A percentile compares a stretch with the other conserved stretches of the same genome.
These are phyloP conservation scores for Ceratocystiopsis minuta DNA, from an alignment of 2,329 filamentous ascomycete species.

Conservation along the genomic window DNA sequence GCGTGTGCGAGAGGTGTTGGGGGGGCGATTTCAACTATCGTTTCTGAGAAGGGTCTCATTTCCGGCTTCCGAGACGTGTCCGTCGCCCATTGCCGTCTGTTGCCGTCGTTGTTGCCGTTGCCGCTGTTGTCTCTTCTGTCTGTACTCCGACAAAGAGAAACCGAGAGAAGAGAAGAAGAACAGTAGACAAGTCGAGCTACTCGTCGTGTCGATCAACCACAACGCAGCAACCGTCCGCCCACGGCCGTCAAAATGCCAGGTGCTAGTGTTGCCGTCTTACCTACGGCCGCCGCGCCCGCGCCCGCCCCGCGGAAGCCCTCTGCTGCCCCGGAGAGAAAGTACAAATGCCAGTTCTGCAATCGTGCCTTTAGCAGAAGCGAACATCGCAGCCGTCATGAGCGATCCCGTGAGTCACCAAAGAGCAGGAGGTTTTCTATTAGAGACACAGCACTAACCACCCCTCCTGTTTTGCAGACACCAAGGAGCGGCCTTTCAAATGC, in stretches of 20 bases:
- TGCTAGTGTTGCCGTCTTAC: slow-evolving; percentile 46
- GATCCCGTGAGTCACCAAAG: slow-evolving; percentile 65
- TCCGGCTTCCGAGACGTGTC: slow-evolving; percentile 16
- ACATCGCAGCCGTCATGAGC: slow-evolving; percentile 89
- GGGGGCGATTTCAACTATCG: slow-evolving; percentile 41
- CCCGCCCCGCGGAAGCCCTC: slow-evolving; percentile 59
- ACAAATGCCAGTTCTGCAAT: slow-evolving; percentile 98
- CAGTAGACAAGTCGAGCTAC: not conserved
- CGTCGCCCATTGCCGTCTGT: slow-evolving; percentile 6
- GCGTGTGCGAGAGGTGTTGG: slow-evolving; percentile 41
- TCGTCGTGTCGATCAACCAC: not conserved
- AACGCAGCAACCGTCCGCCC: slow-evolving; percentile 11
- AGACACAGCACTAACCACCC: no score
- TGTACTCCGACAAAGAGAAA: slow-evolving; percentile 5
- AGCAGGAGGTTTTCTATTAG: not conserved
- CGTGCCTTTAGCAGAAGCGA: slow-evolving; percentile 94
- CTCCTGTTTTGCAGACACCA: slow-evolving; percentile 61
- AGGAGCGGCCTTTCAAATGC: slow-evolving; percentile 97
- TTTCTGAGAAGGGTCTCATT: slow-evolving; percentile 23
- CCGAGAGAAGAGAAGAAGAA: not conserved
- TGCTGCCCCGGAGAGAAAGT: slow-evolving; percentile 82
- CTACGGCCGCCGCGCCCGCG: slow-evolving; percentile 47
- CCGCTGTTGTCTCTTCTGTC: slow-evolving; percentile 11
- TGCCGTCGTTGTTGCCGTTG: slow-evolving; percentile 15
- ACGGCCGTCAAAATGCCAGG: slow-evolving; percentile 45